These are phyloP conservation scores for Biscogniauxia mediterranea DNA, from an alignment of 2,329 filamentous ascomycete genomes.

Conservation along the genomic window DNA sequence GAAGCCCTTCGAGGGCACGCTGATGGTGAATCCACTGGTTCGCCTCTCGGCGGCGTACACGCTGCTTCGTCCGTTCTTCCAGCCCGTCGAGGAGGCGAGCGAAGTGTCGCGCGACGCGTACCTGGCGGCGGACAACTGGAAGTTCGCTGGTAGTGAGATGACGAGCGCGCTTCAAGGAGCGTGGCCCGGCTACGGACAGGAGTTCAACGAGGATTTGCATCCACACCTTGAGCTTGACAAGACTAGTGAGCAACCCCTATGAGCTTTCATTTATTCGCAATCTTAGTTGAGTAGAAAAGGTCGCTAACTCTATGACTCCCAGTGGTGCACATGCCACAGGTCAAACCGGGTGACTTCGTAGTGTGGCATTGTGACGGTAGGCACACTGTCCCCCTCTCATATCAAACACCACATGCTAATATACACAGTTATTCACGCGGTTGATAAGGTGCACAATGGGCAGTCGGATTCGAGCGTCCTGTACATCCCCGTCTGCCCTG, in stretches of 20 bases:
- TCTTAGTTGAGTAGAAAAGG: not conserved
- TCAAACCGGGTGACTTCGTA: constrained; percentile 73
- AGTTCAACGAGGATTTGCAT: constrained; percentile 62
- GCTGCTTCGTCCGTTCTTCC: constrained; percentile 82
- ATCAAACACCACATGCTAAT: constrained; percentile 6
- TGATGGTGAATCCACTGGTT: constrained; percentile 78
- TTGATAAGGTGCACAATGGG: constrained; percentile 76
- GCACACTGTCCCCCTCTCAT: constrained; percentile 32
- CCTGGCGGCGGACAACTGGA: constrained; percentile 60
- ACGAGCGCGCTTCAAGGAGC: constrained; percentile 67
- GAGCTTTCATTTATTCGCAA: not conserved
- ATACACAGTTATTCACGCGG: constrained; percentile 65
- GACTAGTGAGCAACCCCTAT: constrained; percentile 41
- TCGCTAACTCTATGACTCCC: not conserved
- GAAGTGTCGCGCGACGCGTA: constrained; percentile 42
- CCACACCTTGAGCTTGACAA: constrained; percentile 66
- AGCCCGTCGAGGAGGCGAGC: constrained; percentile 42
- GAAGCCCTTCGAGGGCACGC: constrained; percentile 71
- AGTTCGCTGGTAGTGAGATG: constrained; percentile 47
- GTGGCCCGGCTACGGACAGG: constrained; percentile 65
- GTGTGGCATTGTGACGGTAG: constrained; percentile 79
- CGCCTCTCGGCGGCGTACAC: constrained; percentile 75
- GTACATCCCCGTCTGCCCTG: constrained; percentile 84
- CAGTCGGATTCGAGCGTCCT: constrained; percentile 74
- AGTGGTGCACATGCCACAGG: constrained; percentile 67